These are phyloP conservation scores for Betula pendula DNA, from an alignment of 306 rosid species.

Conservation along the genomic window DNA sequence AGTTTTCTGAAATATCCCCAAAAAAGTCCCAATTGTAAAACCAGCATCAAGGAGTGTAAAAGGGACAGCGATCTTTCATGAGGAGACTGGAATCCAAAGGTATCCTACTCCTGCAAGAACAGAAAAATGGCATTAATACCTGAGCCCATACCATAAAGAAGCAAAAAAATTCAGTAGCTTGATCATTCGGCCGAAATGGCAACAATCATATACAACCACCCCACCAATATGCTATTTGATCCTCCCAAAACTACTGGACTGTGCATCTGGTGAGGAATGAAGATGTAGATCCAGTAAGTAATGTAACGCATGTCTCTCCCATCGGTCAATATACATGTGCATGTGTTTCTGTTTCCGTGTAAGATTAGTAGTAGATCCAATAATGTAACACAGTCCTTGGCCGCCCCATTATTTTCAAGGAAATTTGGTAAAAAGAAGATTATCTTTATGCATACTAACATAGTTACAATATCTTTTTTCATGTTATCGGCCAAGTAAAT, in stretches of 20 bases:
- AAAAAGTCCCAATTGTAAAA: not conserved
- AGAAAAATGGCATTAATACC: not conserved
- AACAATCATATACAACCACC: not conserved
- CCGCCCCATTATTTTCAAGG: not conserved
- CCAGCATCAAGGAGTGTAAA: not conserved
- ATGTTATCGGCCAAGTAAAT: too few relatives aligned
- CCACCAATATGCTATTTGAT: not conserved
- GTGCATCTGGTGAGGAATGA: not conserved
- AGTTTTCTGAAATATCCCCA: not conserved
- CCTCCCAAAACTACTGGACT: not conserved
- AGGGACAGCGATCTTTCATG: not conserved
- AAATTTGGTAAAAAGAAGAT: not conserved
- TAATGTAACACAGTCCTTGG: not conserved
- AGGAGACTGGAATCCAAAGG: not conserved
- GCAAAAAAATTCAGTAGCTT: not conserved
- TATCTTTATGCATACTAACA: not conserved
- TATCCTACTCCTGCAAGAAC: constrained; percentile 14
- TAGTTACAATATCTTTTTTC: not conserved
- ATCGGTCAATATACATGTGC: not conserved
- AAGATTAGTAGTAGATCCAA: not conserved
- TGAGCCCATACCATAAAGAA: not conserved
- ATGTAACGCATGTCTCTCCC: too few relatives aligned
- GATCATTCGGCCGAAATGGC: not conserved
- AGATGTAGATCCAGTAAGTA: too few relatives aligned
- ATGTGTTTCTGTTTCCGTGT: not conserved